Percentiles rank a stretch among this genome's conserved stretches.
phyloP scores from a whole-genome alignment of 768 basidiomycete species.

The Saitozyma sp. region DNA sequence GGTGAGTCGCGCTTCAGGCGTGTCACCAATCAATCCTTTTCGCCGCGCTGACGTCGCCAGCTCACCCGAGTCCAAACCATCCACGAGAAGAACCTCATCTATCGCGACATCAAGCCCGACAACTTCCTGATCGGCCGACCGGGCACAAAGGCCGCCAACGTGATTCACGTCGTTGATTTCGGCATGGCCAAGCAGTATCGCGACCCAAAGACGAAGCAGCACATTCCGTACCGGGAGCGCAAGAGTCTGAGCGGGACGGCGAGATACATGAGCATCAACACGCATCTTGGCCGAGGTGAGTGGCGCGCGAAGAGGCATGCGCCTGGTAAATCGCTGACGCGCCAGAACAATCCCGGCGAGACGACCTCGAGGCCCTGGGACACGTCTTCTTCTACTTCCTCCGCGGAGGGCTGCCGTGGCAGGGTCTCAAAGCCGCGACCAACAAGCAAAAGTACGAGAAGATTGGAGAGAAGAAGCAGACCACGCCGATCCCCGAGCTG shows the following conservation, averaged over 20 bases:
- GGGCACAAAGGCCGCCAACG: conserved; percentile 82
- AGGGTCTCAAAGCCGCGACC: conserved; percentile 97
- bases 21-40: not conserved
- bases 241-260: conserved; percentile 97
- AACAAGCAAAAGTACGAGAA: conserved; percentile 99
- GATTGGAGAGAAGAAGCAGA: conserved; percentile 99
- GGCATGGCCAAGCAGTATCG: conserved; percentile 99
- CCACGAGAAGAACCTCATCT: conserved; percentile 99
- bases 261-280: conserved; percentile 99
- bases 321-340: not conserved
- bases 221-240: conserved; percentile 97
- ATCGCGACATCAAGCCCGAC: conserved; percentile 99
- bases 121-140: conserved; percentile 97
- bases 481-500: conserved; percentile 93
- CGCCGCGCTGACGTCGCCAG: conserved; percentile 57
- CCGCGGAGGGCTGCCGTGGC: conserved; percentile 95
- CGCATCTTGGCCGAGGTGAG: conserved; percentile 89
- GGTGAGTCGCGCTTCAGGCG: conserved; percentile 59
- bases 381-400: conserved; percentile 99
- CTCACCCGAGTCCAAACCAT: conserved; percentile 94
- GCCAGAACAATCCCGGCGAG: conserved; percentile 72
- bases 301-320: not conserved
- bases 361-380: conserved; percentile 97
- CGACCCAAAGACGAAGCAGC: conserved; percentile 98
- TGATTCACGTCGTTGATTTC: conserved; percentile 79